Base-by-base conservation (phyloP, 257 asterid species). In the Schizonepeta tenuifolia region DNA sequence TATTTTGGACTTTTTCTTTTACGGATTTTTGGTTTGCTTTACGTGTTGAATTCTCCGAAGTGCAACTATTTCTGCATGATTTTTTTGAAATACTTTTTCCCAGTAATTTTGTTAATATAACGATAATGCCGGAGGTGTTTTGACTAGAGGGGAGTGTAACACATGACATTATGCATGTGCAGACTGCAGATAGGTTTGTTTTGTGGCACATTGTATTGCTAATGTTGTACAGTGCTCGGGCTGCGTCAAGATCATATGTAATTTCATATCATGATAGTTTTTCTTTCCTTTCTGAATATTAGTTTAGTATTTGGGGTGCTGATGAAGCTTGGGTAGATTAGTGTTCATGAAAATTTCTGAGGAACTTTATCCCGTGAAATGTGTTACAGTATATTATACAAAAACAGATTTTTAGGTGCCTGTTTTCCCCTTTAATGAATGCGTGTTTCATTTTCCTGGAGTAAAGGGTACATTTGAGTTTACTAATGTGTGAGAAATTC, bases 121-220 rank as follows among this genome's bases (percentile, higher is more conserved):
- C 63, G 82, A 49, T 66, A 81, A 73, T 78, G 78, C 60, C 17
- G 77, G 80, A 26, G 28, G 61, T 66, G 41, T 57, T 65, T 24
- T 72, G 58, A 44, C 14, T 58, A 47, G 47, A 71, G 69, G 43
- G 54, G 47, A 18, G 40, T 51, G 26, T 28, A 35, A 40, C 54
- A 24, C 26, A 24, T 24, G n/a, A 60, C 65, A 46, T 79, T 56
- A 50, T 65, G 83, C 85, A 78, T 63, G 79, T 61, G 72, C 51
- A 55, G 65, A 13, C 65, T 61, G 72, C 51, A 55, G 65, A 13
- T 69, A 59, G 74, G 65, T 15, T 24, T 41, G 26, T 64, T 62
- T 44, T 47, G 64, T 47, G 20, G 61, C 76, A 62, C 81, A 74
- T 79, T 77, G 77, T 69, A 69, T 40, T 75, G 75, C 57, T 17